phyloP scores from a whole-genome alignment of 306 rosid species.

The Cucurbita argyrosperma region DNA sequence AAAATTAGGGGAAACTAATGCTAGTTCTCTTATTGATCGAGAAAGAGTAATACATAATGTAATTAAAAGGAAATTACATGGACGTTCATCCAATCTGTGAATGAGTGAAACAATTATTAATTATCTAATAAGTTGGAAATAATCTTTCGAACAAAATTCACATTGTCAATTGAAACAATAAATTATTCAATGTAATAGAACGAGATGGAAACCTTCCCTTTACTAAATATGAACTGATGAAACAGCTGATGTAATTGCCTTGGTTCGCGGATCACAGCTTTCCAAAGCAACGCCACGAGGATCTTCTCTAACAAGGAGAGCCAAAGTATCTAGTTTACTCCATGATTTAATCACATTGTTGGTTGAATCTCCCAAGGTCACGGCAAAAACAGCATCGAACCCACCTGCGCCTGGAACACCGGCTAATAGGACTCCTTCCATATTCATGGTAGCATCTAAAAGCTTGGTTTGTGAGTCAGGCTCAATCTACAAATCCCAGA shows the following conservation, averaged over 20 bases:
- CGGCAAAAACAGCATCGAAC: conserved; percentile 81
- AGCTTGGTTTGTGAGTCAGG: conserved; percentile 84
- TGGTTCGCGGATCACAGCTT: conserved; percentile 57
- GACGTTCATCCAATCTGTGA: background rate
- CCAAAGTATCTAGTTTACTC: conserved; percentile 47
- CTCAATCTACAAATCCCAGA: conserved; percentile 48
- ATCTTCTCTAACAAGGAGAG: conserved; percentile 89
- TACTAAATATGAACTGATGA: conserved; percentile 40
- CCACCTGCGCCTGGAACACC: conserved; percentile 99
- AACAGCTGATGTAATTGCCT: conserved; percentile 60
- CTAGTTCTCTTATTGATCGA: background rate
- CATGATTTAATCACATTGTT: conserved; percentile 44
- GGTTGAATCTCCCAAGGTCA: conserved; percentile 60
- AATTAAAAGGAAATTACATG: background rate
- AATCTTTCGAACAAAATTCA: background rate
- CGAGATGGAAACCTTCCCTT: background rate
- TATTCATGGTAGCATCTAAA: conserved; percentile 65
- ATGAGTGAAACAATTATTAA: background rate
- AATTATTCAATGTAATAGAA: background rate
- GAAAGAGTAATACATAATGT: background rate
- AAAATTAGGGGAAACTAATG: background rate
- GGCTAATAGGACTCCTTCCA: conserved; percentile 89
- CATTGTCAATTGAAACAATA: background rate
- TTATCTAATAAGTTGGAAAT: background rate
- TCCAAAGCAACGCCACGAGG: conserved; percentile 79